Evolutionary conservation across 345 rosid genomes (phyloP), one percentile per base, ranked within the genome.

Genomic region (Lagerstroemia speciosa): DNA sequence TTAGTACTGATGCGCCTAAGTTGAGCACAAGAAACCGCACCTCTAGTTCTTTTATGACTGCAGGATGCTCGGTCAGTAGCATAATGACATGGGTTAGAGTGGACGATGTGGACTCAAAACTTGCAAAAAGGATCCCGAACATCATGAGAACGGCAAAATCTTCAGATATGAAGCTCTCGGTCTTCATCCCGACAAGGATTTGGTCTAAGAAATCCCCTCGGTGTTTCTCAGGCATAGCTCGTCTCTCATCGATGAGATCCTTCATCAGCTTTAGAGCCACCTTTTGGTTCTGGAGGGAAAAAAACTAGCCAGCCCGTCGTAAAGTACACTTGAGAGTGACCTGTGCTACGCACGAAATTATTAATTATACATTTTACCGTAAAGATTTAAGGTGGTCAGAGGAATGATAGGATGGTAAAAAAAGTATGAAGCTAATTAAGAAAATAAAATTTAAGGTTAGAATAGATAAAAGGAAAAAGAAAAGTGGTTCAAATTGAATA

Each of bases 81-180:
- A 78, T 80, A 2, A 72, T 72, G 5, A 77, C 62, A 41, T 78
- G 12, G 17, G 81, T 76, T 5, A 60, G 45, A 29, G 83, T 70
- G 8, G 72, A 46, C 64, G 83, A 78, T n/a, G 72, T 75, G 53
- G 75, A 73, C 75, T 81, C 84, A 53, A 69, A 72, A n/a, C 81
- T 67, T 16, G 77, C 84, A 65, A 78, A 66, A 6, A 80, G 67
- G 60, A 77, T 72, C 61, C 50, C 63, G 20, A 81, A 67, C 37
- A 81, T 37, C 32, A 78, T 57, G 62, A 73, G 70, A 17, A 69
- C 38, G 19, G 69, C 71, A 11, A 69, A 71, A 8, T 72, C 78
- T 6, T 70, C 58, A 30, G 80, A n/a, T 2, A 75, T 5, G 12
- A 71, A 68, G 2, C 69, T 68, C 61, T 74, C 79, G 24, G 65